Evolutionary conservation across 805 yeast species (phyloP).

Genomic region (Candida morakotiae): DNA sequence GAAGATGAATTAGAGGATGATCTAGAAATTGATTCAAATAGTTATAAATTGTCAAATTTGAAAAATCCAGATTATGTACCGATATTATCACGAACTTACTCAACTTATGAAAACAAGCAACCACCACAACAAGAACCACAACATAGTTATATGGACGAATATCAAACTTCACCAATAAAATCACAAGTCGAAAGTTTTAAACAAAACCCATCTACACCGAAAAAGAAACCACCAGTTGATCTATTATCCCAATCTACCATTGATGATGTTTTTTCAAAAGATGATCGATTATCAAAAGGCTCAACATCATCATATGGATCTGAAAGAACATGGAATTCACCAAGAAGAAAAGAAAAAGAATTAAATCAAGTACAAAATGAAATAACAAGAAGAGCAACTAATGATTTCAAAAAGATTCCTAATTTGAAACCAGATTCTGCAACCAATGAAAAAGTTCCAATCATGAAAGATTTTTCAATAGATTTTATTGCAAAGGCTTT

Average conservation of each 20-base stretch:
- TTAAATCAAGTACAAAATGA: constrained; percentile 32
- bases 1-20: constrained; percentile 28
- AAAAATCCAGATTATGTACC: constrained; percentile 29
- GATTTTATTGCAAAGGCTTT: constrained; percentile 44
- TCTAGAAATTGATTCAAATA: constrained; percentile 3
- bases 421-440: neutral
- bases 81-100: constrained; percentile 24
- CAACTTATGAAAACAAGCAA: constrained; percentile 18
- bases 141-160: neutral
- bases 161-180: neutral
- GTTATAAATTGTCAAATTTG: constrained; percentile 22
- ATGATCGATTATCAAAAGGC: constrained; percentile 9
- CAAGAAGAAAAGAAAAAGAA: constrained; percentile 31
- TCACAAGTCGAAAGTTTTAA: constrained; percentile 1
- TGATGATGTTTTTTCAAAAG: constrained; percentile 8
- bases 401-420: constrained; percentile 17
- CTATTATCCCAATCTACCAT: constrained; percentile 5
- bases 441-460: constrained; percentile 24
- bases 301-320: constrained; percentile 15
- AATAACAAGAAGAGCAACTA: constrained; percentile 29
- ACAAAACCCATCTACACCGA: constrained; percentile 4
- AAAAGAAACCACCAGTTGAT: constrained; percentile 8
- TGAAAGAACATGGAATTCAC: constrained; percentile 42
- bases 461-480: constrained; percentile 40
- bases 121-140: neutral